Evolutionary conservation across 2,329 filamentous ascomycete genomes (phyloP).

Genomic region (Amesomyces nigricolor): DNA sequence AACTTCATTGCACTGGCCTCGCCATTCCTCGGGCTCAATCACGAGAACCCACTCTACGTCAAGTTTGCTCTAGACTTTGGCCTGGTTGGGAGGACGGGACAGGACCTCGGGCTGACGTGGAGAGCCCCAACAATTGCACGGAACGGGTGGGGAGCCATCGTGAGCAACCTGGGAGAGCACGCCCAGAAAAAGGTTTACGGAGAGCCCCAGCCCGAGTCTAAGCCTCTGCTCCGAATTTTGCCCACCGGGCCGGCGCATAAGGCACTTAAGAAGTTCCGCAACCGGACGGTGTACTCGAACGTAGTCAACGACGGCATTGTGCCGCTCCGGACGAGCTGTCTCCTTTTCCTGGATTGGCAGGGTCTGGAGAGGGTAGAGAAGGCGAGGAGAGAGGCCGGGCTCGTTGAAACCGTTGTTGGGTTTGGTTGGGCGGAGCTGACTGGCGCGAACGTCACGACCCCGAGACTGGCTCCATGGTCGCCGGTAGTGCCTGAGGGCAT

Average conservation of each 20-base stretch:
- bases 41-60: conserved; percentile 96
- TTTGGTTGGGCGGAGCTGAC: conserved; percentile 95
- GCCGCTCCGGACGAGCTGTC: conserved; percentile 85
- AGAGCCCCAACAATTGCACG: conserved; percentile 77
- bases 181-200: conserved; percentile 54
- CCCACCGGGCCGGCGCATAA: conserved; percentile 87
- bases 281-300: conserved; percentile 90
- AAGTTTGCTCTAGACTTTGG: conserved; percentile 96
- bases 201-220: conserved; percentile 68
- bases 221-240: conserved; percentile 80
- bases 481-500: conserved; percentile 32
- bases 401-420: conserved; percentile 86
- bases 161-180: conserved; percentile 71
- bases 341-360: conserved; percentile 96
- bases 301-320: conserved; percentile 98
- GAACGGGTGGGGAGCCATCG: conserved; percentile 83
- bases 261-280: conserved; percentile 80
- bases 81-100: conserved; percentile 88
- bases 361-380: conserved; percentile 91
- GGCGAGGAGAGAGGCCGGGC: conserved; percentile 80
- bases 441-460: conserved; percentile 52
- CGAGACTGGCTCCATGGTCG: conserved; percentile 42
- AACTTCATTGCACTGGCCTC: conserved; percentile 88
- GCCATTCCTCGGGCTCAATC: conserved; percentile 85
- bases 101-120: conserved; percentile 94